phyloP scores from a whole-genome alignment of 108 stramenopile species.

The Discostella pseudostelligera region DNA sequence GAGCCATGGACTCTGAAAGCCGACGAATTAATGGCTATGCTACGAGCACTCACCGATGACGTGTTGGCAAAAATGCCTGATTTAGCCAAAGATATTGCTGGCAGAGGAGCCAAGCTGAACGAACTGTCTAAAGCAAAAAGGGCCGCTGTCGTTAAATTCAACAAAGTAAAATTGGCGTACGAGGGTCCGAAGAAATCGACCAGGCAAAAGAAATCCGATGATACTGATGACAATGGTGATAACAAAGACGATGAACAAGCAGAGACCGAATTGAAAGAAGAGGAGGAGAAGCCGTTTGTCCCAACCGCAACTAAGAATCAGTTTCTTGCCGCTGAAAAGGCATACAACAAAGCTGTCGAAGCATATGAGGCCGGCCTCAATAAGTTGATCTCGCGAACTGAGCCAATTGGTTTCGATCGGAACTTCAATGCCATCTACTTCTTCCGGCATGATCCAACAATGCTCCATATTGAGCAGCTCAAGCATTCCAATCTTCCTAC shows the following conservation, averaged over 20 bases:
- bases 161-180: slow-evolving; percentile 60
- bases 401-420: slow-evolving; percentile 76
- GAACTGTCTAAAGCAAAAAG: slow-evolving; percentile 68
- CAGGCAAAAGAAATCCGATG: slow-evolving; percentile 23
- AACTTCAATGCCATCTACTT: slow-evolving; percentile 70
- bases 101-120: slow-evolving; percentile 56
- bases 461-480: slow-evolving; percentile 58
- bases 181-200: slow-evolving; percentile 59
- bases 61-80: slow-evolving; percentile 58
- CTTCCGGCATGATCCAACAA: slow-evolving; percentile 70
- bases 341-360: slow-evolving; percentile 65
- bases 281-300: slow-evolving; percentile 30
- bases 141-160: slow-evolving; percentile 59
- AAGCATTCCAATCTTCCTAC: slow-evolving; percentile 41
- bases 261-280: slow-evolving; percentile 23
- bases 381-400: slow-evolving; percentile 60
- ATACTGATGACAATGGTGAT: slow-evolving; percentile 26
- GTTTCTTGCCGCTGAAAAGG: slow-evolving; percentile 51
- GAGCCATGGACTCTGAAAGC: slow-evolving; percentile 81
- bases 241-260: slow-evolving; percentile 29
- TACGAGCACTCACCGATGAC: slow-evolving; percentile 75
- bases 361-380: slow-evolving; percentile 71
- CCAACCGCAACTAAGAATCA: slow-evolving; percentile 64
- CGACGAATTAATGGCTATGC: slow-evolving; percentile 69
- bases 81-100: slow-evolving; percentile 54